Evolutionary conservation across 2,329 filamentous ascomycete species (phyloP).

Genomic region (Colletotrichum spaethianum): DNA sequence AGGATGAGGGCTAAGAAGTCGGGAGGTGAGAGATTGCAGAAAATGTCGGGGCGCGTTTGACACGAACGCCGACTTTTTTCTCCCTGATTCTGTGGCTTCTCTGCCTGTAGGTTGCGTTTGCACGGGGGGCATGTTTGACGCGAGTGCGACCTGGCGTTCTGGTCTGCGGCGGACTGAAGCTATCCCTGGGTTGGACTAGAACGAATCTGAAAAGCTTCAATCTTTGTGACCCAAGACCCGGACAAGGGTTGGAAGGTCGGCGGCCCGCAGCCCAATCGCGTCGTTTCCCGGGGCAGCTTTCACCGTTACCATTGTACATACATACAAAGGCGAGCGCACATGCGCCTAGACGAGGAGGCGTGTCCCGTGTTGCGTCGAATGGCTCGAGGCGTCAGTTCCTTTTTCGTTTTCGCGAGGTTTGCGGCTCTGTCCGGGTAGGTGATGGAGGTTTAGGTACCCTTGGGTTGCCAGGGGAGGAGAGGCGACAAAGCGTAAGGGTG

Average conservation of each 20-base stretch:
- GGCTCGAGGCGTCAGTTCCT: neutral
- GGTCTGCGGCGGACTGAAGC: neutral
- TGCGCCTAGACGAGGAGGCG: conserved; percentile 4
- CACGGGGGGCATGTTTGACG: neutral
- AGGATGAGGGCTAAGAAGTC: neutral
- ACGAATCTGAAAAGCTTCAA: neutral
- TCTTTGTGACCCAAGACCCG: neutral
- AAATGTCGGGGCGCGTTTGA: conserved; percentile 23
- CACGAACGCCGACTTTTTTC: conserved; percentile 20
- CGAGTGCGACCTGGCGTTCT: neutral
- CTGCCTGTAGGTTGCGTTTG: neutral
- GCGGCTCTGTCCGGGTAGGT: conserved; percentile 23
- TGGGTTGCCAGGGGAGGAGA: neutral
- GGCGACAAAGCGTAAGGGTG: neutral
- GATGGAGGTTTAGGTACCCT: too few species aligned
- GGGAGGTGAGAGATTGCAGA: neutral
- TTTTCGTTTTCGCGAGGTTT: neutral
- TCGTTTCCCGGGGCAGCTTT: neutral
- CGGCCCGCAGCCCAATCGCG: conserved; percentile 12
- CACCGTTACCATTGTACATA: too few species aligned
- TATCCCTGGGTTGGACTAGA: conserved; percentile 23
- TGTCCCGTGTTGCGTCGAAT: neutral
- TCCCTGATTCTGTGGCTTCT: neutral
- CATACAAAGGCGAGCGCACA: conserved; percentile 8
- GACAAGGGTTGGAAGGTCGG: neutral